Evolutionary conservation across 148 eudicot species (phyloP).

Genomic region (Nepenthes gracilis): DNA sequence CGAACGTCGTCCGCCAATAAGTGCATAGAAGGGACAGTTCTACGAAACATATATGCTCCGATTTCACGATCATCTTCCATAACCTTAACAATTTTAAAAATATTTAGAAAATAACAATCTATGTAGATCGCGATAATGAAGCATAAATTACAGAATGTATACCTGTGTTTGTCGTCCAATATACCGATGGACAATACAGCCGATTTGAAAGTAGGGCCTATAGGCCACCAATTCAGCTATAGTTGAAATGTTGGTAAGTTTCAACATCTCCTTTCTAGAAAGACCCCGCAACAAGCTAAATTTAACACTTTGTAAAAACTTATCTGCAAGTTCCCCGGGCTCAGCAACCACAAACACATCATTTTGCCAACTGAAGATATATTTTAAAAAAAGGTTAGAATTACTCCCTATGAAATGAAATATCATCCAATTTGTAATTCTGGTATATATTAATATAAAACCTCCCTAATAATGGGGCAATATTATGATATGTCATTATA

Average conservation of each 20-base stretch:
- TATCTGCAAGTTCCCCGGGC: conserved; percentile 97
- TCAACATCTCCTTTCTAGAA: conserved; percentile 55
- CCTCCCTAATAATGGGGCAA: too few species aligned
- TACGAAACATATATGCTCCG: conserved; percentile 95
- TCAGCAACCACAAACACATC: conserved; percentile 99
- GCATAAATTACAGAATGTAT: not conserved
- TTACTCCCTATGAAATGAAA: too few species aligned
- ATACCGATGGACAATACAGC: conserved; percentile 83
- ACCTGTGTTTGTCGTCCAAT: conserved; percentile 99
- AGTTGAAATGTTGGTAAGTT: conserved; percentile 53
- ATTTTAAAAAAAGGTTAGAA: conserved; percentile 4
- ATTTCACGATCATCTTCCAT: conserved; percentile 99
- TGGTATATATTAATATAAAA: too few species aligned
- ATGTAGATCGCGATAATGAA: not conserved
- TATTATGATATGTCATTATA: too few species aligned
- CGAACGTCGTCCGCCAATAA: conserved; percentile 81
- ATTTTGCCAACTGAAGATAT: conserved; percentile 81
- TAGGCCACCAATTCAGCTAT: conserved; percentile 79
- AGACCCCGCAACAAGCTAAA: conserved; percentile 66
- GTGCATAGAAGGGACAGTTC: conserved; percentile 94
- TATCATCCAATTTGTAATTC: too few species aligned
- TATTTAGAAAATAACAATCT: not conserved
- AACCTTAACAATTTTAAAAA: conserved; percentile 39
- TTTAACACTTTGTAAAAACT: conserved; percentile 87
- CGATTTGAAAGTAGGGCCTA: conserved; percentile 90